Base-by-base conservation (phyloP, 345 rosid species). In the Lepidium sativum region DNA sequence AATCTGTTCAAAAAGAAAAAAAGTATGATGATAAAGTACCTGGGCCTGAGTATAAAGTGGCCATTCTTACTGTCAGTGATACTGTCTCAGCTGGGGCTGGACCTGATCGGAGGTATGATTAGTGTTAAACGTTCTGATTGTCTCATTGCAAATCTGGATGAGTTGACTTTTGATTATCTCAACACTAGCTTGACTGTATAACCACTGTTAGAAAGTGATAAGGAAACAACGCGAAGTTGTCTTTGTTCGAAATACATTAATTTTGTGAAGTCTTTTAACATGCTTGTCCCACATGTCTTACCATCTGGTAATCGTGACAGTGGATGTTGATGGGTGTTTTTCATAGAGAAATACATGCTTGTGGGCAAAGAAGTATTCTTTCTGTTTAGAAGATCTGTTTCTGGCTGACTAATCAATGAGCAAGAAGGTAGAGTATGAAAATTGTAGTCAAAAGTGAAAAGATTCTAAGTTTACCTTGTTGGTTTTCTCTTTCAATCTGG, bases 61-160 rank as follows among this genome's bases (percentile, higher is more conserved):
- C 96, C 60, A 41, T 90, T 77, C 83, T 90, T 57, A 85, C 95
- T 8, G 91, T 94, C 75, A 88, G 96, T 80, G 99, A 88, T 75
- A 88, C 96, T 43, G 92, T 90, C 72, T 90, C 95, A 59, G 78
- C 84, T 4, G 88, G 95, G 41, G 82, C 83, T 70, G 96, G 97
- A 63, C 96, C 89, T 73, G 95, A 94, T 80, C 73, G 88, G 67
- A 94, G 96, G 97, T 94, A 83, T 73, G 64, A 11, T 66, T 44
- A 60, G 44, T 72, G 43, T 44, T 17, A 40, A 33, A 33, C 25
- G 42, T 72, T 50, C 21, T 65, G 52, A 41, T 42, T 72, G 31
- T 59, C 54, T 33, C 7, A 10, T 33, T 45, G 14, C 47, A 33
- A 48, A 40, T 65, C 21, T 39, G 53, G 60, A 57, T 56, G 43